Percentiles rank a stretch among this genome's conserved stretches.
Conservation (phyloP, 257 asterid genomes). For the Plantago ovata region DNA sequence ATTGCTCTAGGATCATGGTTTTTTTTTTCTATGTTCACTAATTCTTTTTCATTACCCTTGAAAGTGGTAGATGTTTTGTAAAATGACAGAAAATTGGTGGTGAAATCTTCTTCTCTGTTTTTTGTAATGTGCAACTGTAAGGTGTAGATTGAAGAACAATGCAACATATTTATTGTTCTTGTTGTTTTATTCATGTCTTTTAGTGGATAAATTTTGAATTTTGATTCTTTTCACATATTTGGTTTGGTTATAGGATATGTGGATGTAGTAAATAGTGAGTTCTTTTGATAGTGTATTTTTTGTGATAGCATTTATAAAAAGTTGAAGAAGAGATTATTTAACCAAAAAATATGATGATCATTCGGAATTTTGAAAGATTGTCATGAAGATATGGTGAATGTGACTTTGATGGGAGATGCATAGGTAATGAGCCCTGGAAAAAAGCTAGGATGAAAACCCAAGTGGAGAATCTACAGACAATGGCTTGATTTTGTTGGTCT, state of each 20-base stretch:
- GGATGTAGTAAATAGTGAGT: background rate
- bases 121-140: conserved; percentile 12
- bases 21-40: too few species aligned
- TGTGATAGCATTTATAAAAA: background rate
- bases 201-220: conserved; percentile 3
- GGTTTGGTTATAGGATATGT: too few species aligned
- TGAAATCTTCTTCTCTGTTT: conserved; percentile 2
- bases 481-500: conserved; percentile 11
- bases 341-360: conserved; percentile 16
- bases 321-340: background rate
- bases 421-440: conserved; percentile 23
- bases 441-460: conserved; percentile 3
- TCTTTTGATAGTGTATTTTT: background rate
- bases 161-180: background rate
- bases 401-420: conserved; percentile 32
- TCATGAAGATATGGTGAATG: conserved; percentile 26
- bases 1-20: too few species aligned
- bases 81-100: conserved; percentile 19
- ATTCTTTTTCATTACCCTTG: conserved; percentile 21
- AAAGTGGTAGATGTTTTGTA: conserved; percentile 1
- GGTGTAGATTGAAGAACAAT: conserved; percentile 14
- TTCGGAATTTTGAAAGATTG: conserved; percentile 26
- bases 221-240: background rate
- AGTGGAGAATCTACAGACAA: conserved; percentile 29
- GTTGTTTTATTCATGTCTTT: background rate